phyloP scores from a whole-genome alignment of 306 rosid genomes.

The Quercus mongolica region DNA sequence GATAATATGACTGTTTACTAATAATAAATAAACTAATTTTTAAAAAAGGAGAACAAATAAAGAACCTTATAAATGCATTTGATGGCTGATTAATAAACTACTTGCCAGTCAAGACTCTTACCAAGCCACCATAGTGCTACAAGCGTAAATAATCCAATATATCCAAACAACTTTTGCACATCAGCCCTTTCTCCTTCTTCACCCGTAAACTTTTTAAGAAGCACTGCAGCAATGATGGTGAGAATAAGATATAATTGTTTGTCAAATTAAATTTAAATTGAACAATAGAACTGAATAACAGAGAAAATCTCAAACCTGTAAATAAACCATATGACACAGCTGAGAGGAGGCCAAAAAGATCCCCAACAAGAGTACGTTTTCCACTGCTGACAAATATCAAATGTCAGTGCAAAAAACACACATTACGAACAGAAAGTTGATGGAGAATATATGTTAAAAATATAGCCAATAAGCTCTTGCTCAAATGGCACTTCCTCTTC shows the following conservation, averaged over 20 bases:
- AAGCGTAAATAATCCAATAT: slow-evolving; percentile 88
- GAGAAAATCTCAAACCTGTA: slow-evolving; percentile 57
- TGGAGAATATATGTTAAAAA: slow-evolving; percentile 8
- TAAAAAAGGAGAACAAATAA: neutral
- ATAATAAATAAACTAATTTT: too few relatives aligned
- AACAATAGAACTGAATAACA: neutral
- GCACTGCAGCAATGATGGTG: slow-evolving; percentile 48
- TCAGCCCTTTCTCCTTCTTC: slow-evolving; percentile 91
- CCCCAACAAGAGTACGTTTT: slow-evolving; percentile 74
- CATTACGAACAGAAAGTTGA: slow-evolving; percentile 37
- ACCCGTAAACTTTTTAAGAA: slow-evolving; percentile 78
- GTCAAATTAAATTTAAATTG: slow-evolving; percentile 8
- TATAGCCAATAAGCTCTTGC: neutral
- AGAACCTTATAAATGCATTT: neutral
- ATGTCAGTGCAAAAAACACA: slow-evolving; percentile 39
- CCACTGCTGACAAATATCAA: slow-evolving; percentile 66
- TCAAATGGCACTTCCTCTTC: too few relatives aligned
- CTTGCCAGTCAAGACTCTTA: slow-evolving; percentile 30
- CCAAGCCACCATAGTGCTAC: slow-evolving; percentile 94
- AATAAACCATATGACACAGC: slow-evolving; percentile 88
- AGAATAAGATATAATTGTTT: neutral
- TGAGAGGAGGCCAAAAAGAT: slow-evolving; percentile 89
- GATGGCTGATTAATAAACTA: slow-evolving; percentile 13
- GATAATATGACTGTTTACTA: neutral
- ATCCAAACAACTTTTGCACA: slow-evolving; percentile 96